Evolutionary conservation across 164 flowering plant genomes (phyloP), one percentile per base, ranked within the genome.

Genomic region (Piper betle): DNA sequence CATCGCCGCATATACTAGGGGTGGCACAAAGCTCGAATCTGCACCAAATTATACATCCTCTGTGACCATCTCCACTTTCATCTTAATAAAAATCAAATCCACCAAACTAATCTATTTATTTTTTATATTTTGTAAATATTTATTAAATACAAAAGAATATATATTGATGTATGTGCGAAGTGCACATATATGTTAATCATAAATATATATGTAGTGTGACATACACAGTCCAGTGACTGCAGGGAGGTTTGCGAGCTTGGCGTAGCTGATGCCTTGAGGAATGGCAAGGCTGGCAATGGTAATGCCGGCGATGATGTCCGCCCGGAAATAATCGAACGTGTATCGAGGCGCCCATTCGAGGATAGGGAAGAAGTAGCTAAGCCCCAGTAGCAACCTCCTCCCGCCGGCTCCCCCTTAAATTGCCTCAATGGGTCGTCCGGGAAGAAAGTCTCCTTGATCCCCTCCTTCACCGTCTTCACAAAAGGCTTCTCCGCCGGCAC

Each of bases 11-110:
- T 91, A 91, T 0, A 91, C 52, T 4, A 91, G 55, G 0, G 97
- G 91, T 5, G 97, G 97, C 4, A 88, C 84, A 60, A 88, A 91
- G 66, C 95, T 86, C 17, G 90, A 88, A 76, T 91, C 97, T 91
- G 74, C 76, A 66, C 37, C 1, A 10, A 55, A 17, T 15, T 25
- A 25, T 15, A 46, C 50, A 46, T 6, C 10, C 15, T 2, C 7
- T 6, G 3, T 46, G 0, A 46, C 15, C 15, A 46, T 15, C 1
- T 42, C 6, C 11, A 10, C 11, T 42, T 42, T 42, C 46, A 42
- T 42, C 33, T 25, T 25, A n/a, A 13, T 54, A 9, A 54, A 12
- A 15, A 54, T 16, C 25, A n/a, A 19, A 54, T n/a, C 25, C 1
- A 19, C 18, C n/a, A 54, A 54, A 9, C 52, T 9, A 48, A 10